Base-by-base conservation (phyloP, 2,329 filamentous ascomycete species). In the Beauveria medogensis region DNA sequence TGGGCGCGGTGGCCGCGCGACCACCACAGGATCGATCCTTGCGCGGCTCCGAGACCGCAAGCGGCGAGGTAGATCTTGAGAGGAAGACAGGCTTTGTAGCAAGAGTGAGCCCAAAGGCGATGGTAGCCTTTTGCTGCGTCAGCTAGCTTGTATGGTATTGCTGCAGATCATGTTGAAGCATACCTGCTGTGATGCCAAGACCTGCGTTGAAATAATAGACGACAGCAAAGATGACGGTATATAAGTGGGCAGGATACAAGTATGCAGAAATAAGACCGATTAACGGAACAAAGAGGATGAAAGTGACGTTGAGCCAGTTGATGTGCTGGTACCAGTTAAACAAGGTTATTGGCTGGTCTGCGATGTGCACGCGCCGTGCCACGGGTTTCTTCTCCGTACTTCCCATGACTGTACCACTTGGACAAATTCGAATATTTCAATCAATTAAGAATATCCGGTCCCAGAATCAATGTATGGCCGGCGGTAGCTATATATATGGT, bases 1-100 rank as follows among this genome's bases (percentile, higher is more conserved):
- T 95, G 91, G 69, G 90, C 89, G 67, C 91, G 87, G 78, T 95
- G 91, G 72, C 88, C 90, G 69, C 89, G 85, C 63, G 90, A 86
- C 91, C 91, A 95, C 91, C 91, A 95, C 75, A 91, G 82, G 72
- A 92, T 89, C 50, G 90, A 94, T 60, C 91, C 91, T 74, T 95
- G 85, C 61, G 93, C 89, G 66, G 91, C 89, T 76, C 90, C 91
- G 69, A 88, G 89, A 62, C 91, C 91, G 64, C 91, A 85, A 55
- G 87, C 87, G 63, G 90, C 90, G 65, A 95, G 85, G 78, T 91
- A 93, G 70, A 94, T 85, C 75, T 89, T 87, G 62, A 95, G 84
- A 50, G 89, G 89, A 16, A 87, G 75, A 28, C 82, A 83, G 44
- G 90, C 91, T 67, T 90, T 91, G 80, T 92, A 95, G 9, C 89